Evolutionary conservation across 495 filamentous ascomycete genomes (phyloP).

Genomic region (Tuber borchii): DNA sequence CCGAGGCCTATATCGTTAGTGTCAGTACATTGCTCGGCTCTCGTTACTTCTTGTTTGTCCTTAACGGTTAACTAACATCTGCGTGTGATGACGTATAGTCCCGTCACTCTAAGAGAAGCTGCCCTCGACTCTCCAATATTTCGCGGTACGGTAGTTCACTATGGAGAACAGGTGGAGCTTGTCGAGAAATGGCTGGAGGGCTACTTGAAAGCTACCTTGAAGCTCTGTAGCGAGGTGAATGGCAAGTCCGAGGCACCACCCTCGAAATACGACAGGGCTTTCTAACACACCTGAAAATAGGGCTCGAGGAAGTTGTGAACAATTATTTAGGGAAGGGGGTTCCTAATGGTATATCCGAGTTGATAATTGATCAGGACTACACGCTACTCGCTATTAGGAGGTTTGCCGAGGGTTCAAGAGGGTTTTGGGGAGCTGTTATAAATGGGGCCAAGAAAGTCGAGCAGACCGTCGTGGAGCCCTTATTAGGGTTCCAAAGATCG

Average conservation of each 20-base stretch:
- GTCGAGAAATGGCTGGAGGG: conserved; percentile 90
- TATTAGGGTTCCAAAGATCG: conserved; percentile 63
- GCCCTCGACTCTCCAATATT: conserved; percentile 94
- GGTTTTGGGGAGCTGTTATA: conserved; percentile 76
- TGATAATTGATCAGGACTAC: conserved; percentile 88
- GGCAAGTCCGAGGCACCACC: conserved; percentile 53
- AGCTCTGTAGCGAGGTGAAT: conserved; percentile 65
- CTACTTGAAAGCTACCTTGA: conserved; percentile 71
- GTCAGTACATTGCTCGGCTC: conserved; percentile 16
- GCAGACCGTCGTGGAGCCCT: conserved; percentile 67
- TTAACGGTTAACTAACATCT: background rate
- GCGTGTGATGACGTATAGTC: conserved; percentile 46
- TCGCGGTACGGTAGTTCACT: conserved; percentile 78
- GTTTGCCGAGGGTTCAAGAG: conserved; percentile 74
- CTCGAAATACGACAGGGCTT: background rate
- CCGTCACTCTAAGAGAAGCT: conserved; percentile 89
- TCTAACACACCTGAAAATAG: conserved; percentile 12
- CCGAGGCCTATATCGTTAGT: conserved; percentile 32
- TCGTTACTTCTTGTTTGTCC: background rate
- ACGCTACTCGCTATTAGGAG: conserved; percentile 77
- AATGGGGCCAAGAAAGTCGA: conserved; percentile 68
- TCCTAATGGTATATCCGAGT: conserved; percentile 64
- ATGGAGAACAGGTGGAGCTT: conserved; percentile 82
- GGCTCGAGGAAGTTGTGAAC: conserved; percentile 50
- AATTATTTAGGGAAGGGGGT: conserved; percentile 64